Base-by-base conservation (phyloP, 1,284 basidiomycete species). In the Ganoderma leucocontextum region DNA sequence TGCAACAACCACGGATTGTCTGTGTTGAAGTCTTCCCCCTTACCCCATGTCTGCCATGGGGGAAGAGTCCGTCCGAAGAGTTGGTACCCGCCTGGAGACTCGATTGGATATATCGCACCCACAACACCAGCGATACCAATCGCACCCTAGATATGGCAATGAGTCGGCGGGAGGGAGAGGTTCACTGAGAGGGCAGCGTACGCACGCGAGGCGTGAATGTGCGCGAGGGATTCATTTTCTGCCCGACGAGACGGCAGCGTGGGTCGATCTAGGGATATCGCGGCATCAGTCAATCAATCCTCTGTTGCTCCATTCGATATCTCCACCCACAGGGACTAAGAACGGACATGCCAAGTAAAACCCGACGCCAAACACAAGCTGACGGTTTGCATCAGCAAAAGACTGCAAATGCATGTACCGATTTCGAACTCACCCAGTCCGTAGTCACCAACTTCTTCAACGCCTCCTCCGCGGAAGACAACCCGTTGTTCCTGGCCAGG, bases 81-180 rank as follows among this genome's bases (percentile, higher is more conserved):
- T 73, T 90, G 89, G 75, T 91, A 91, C 0, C 89, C 89, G 25
- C 90, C 90, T 0, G 90, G 90, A 4, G 86, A 89, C 64, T 87
- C 87, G 55, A 90, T 83, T 0, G 89, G 91, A 72, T 91, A 93
- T 67, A 92, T 91, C 3, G 87, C 87, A 5, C 85, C 84, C 13
- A 88, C 86, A 0, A 86, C 81, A 2, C 89, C 89, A 2, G 89
- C 86, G 36, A 90, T 86, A 0, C 90, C 89, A 39, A 92, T 82
- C 0, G 91, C 88, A 12, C 91, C 89, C 87, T 90, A 69, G 2
- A 12, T 39, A 13, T 8, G 19, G 22, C 47, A 4, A 10, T 13
- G 22, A 13, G 25, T 49, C 15, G 35, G 36, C 36, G 8, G 19
- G n/a, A 9, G 10, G 19, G 10, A 39, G 38, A 15, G 5, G 7